These are phyloP conservation scores for Trichoderma sp. DNA, from an alignment of 2,329 filamentous ascomycete species.

Conservation along the genomic window DNA sequence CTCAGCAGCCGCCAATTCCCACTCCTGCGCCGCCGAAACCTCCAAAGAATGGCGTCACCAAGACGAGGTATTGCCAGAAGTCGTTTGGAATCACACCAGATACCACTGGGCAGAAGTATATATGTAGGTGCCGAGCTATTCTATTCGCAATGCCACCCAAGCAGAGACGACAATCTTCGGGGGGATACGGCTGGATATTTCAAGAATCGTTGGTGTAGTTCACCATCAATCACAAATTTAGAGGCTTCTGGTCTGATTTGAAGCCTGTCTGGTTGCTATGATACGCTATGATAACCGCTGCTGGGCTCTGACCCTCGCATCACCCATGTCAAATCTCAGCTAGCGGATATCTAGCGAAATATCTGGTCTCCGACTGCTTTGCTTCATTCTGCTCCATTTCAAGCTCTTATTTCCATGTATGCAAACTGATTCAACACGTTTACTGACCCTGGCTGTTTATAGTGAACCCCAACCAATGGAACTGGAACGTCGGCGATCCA, in stretches of 20 bases:
- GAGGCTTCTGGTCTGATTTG: background rate
- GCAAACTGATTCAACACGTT: background rate
- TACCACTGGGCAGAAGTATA: constrained; percentile 51
- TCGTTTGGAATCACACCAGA: constrained; percentile 52
- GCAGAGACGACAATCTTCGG: background rate
- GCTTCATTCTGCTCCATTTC: background rate
- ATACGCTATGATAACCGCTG: background rate
- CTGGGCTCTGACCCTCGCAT: background rate
- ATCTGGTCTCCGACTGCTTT: background rate
- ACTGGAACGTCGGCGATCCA: constrained; percentile 43
- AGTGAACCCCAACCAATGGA: constrained; percentile 64
- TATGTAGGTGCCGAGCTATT: constrained; percentile 45
- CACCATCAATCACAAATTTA: background rate
- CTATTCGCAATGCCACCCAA: background rate
- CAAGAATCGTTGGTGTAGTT: background rate
- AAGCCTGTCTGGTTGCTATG: background rate
- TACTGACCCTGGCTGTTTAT: constrained; percentile 1
- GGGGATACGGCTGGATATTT: background rate
- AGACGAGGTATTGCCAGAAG: constrained; percentile 46
- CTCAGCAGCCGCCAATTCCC: constrained; percentile 28
- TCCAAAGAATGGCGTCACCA: constrained; percentile 28
- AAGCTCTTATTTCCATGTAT: background rate
- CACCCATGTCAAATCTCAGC: background rate
- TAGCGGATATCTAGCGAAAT: background rate
- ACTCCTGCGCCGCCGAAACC: constrained; percentile 22